Evolutionary conservation across 2,329 filamentous ascomycete genomes (phyloP).

Genomic region (Corynespora cassiicola): DNA sequence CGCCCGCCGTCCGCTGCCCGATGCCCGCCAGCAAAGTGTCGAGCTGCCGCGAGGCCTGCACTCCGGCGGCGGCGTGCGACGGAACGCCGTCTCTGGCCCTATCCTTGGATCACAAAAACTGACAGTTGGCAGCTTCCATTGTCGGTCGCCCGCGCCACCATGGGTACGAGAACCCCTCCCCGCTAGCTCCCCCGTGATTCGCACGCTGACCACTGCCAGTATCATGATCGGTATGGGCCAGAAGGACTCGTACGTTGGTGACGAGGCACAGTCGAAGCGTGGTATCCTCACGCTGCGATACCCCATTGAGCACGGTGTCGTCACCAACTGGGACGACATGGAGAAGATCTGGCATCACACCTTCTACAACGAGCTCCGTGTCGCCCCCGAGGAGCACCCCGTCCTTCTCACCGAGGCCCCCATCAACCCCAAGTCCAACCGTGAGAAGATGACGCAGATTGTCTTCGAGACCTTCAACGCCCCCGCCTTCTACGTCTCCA

Average conservation of each 20-base stretch:
- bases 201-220: conserved; percentile 63
- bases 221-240: conserved; percentile 99
- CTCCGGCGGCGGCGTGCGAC: conserved; percentile 17
- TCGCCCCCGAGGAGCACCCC: conserved; percentile 99
- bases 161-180: conserved; percentile 74
- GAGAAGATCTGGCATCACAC: conserved; percentile 99
- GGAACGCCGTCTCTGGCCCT: conserved; percentile 1
- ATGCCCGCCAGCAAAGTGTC: conserved; percentile 10
- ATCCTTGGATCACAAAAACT: conserved; percentile 31
- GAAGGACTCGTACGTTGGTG: conserved; percentile 99
- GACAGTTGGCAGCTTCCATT: conserved; percentile 79
- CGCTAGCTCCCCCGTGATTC: conserved; percentile 20
- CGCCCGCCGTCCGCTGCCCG: conserved; percentile 6
- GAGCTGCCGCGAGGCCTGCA: conserved; percentile 5
- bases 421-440: conserved; percentile 99
- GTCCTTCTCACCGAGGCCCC: conserved; percentile 98
- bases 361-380: conserved; percentile 99
- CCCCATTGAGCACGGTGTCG: conserved; percentile 99
- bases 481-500: conserved; percentile 99
- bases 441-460: conserved; percentile 99
- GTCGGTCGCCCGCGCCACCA: conserved; percentile 99
- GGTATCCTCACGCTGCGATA: conserved; percentile 99
- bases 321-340: conserved; percentile 99
- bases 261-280: conserved; percentile 99
- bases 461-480: conserved; percentile 99